Conservation (phyloP, 2,329 filamentous ascomycete genomes). For the Thelonectria rubi region DNA sequence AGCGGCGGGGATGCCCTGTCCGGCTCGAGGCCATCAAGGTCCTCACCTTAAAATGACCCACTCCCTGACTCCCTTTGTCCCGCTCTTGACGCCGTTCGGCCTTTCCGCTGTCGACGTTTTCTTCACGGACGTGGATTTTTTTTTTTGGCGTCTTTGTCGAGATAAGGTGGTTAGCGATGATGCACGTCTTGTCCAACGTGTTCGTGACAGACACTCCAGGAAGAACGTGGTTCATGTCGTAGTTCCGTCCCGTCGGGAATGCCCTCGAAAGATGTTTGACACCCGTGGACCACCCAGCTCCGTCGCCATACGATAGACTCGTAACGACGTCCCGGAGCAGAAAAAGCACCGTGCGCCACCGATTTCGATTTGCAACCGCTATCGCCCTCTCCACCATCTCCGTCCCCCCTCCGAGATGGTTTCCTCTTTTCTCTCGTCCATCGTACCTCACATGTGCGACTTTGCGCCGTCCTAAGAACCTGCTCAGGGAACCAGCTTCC, state of each 20-base stretch:
- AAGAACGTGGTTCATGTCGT: slow-evolving; percentile 6
- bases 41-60: slow-evolving; percentile 44
- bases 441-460: background rate
- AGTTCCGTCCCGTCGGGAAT: slow-evolving; percentile 8
- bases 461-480: background rate
- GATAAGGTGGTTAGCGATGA: too few relatives aligned
- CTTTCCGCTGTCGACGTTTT: background rate
- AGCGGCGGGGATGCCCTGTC: slow-evolving; percentile 11
- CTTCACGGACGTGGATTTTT: slow-evolving; percentile 3
- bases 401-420: background rate
- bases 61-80: slow-evolving; percentile 22
- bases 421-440: slow-evolving; percentile 8
- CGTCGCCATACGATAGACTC: slow-evolving; percentile 22
- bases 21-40: slow-evolving; percentile 41
- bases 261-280: slow-evolving; percentile 3
- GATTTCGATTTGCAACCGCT: background rate
- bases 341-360: slow-evolving; percentile 21
- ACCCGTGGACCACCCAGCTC: background rate
- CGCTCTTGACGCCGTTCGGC: slow-evolving; percentile 5
- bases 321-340: slow-evolving; percentile 16
- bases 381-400: slow-evolving; percentile 2
- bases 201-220: background rate
- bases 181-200: background rate
- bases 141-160: too few relatives aligned
- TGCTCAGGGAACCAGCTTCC: background rate